Conservation (phyloP, 352 stramenopile genomes). For the Phytopythium oedochilum region DNA sequence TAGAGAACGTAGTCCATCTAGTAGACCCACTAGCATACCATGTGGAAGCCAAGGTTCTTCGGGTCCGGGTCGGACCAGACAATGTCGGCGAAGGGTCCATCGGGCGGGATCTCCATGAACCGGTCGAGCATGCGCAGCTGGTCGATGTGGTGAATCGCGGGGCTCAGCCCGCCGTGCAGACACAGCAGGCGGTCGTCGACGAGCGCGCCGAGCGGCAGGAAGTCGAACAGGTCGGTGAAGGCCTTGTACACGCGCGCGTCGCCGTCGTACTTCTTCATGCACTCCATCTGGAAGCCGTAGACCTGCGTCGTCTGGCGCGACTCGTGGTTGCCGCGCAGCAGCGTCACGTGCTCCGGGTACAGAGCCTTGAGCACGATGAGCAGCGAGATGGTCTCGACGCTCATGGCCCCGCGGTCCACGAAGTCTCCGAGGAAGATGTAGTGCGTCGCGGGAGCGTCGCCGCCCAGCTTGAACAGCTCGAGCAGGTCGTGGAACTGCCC, state of each 20-base stretch:
- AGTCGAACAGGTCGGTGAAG: constrained; percentile 81
- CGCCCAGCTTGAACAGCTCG: constrained; percentile 90
- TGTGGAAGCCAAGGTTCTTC: constrained; percentile 83
- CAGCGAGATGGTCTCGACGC: constrained; percentile 91
- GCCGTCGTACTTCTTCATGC: constrained; percentile 82
- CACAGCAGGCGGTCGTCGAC: constrained; percentile 62
- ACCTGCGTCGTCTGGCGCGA: constrained; percentile 76
- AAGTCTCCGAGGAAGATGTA: constrained; percentile 98
- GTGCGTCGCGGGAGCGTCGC: constrained; percentile 77
- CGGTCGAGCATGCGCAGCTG: constrained; percentile 89
- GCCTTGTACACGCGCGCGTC: constrained; percentile 69
- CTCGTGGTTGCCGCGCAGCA: constrained; percentile 96
- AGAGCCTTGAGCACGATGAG: constrained; percentile 87
- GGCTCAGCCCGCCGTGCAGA: constrained; percentile 63
- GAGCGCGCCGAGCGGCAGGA: constrained; percentile 76
- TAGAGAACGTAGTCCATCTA: too few species aligned
- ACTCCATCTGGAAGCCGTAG: constrained; percentile 85
- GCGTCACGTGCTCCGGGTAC: constrained; percentile 90
- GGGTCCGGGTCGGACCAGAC: constrained; percentile 81
- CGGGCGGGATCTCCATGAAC: constrained; percentile 75
- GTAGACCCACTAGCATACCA: too few species aligned
- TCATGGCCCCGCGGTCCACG: constrained; percentile 95
- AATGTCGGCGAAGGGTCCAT: constrained; percentile 78
- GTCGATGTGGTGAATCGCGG: constrained; percentile 83
- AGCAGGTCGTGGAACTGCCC: constrained; percentile 97